These are phyloP conservation scores for Spatholobus suberectus DNA, from an alignment of 306 rosid species.

Conservation along the genomic window DNA sequence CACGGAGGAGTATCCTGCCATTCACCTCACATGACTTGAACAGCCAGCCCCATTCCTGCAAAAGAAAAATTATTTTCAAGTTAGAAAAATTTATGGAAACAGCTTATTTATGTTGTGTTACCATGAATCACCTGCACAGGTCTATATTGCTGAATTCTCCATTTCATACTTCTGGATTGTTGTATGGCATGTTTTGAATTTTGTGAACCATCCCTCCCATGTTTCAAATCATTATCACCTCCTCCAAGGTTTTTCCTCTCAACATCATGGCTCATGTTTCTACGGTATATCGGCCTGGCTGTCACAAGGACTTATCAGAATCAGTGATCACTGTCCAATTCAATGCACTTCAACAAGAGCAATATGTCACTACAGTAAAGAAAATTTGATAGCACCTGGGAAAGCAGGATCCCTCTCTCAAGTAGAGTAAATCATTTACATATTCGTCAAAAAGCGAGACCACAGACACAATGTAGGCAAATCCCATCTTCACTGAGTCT, in stretches of 20 bases:
- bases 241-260: conserved; percentile 36
- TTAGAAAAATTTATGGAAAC: neutral
- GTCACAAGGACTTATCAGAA: conserved; percentile 55
- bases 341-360: neutral
- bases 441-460: conserved; percentile 87
- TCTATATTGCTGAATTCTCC: conserved; percentile 62
- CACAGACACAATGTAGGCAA: conserved; percentile 70
- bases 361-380: neutral
- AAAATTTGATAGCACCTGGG: conserved; percentile 60
- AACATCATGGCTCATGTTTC: conserved; percentile 38
- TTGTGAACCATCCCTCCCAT: conserved; percentile 41
- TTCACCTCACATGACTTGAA: conserved; percentile 78
- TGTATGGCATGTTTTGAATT: conserved; percentile 52
- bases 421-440: conserved; percentile 76
- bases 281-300: conserved; percentile 77
- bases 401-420: conserved; percentile 86
- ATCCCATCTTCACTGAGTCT: conserved; percentile 67
- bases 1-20: conserved; percentile 65
- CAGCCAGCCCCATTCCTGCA: conserved; percentile 86
- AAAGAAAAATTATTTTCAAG: neutral
- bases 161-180: conserved; percentile 59
- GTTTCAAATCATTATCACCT: conserved; percentile 26
- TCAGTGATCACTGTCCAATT: conserved; percentile 20
- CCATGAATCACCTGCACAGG: conserved; percentile 56
- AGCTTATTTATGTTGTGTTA: neutral